Conservation (phyloP, 1,284 basidiomycete species). For the Cutaneotrichosporon curvatum region DNA sequence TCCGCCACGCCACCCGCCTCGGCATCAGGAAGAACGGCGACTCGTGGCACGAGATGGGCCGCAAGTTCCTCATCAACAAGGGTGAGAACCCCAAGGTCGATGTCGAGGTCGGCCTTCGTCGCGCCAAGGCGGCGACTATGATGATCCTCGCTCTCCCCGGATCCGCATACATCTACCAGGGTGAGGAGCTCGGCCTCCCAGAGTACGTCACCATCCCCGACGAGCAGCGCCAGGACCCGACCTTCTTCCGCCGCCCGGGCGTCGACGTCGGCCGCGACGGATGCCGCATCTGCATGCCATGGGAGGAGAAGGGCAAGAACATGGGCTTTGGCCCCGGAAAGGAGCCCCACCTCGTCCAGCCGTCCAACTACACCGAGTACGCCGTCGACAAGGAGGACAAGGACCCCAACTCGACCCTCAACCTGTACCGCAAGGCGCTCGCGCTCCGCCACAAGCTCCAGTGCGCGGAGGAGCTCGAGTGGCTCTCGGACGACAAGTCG, state of each 20-base stretch:
- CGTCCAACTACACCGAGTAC: constrained; percentile 24
- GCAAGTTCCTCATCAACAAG: constrained; percentile 20
- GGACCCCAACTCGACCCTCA: constrained; percentile 27
- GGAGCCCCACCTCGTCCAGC: constrained; percentile 29
- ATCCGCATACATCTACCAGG: constrained; percentile 40
- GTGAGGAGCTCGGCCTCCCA: constrained; percentile 39
- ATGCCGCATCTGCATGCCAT: constrained; percentile 33
- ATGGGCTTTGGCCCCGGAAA: constrained; percentile 28
- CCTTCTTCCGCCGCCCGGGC: constrained; percentile 32
- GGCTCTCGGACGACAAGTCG: constrained; percentile 19
- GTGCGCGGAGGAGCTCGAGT: constrained; percentile 30
- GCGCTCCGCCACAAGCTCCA: constrained; percentile 25
- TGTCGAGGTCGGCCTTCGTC: constrained; percentile 22
- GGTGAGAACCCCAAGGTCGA: constrained; percentile 19
- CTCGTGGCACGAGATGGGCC: constrained; percentile 11
- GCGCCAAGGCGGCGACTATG: constrained; percentile 31
- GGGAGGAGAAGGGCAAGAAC: constrained; percentile 14
- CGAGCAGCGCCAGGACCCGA: constrained; percentile 34
- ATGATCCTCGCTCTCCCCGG: constrained; percentile 39
- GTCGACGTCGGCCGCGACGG: constrained; percentile 36
- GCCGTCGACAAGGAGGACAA: constrained; percentile 29
- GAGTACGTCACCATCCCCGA: constrained; percentile 33
- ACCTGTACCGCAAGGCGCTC: constrained; percentile 31
- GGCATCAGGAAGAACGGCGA: constrained; percentile 24
- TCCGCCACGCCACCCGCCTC: constrained; percentile 37